Percentiles rank a stretch among this genome's conserved stretches.
Conservation (phyloP, 1,139 yeast species). For the Geotrichum australiense region DNA sequence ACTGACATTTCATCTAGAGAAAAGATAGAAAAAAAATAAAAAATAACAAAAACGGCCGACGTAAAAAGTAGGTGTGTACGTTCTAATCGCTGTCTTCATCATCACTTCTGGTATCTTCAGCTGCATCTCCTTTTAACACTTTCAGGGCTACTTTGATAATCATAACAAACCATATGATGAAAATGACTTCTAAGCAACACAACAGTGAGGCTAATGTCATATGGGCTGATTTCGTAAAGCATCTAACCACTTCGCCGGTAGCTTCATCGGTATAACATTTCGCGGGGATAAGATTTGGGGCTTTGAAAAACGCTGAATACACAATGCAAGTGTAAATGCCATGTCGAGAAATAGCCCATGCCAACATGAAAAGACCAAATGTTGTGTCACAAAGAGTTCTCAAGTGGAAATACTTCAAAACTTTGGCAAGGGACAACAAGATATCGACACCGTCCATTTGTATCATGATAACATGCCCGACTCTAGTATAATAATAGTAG, state of each 20-base stretch:
- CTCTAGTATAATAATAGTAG: constrained; percentile 60
- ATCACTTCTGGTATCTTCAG: constrained; percentile 81
- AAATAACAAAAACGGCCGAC: too few species aligned
- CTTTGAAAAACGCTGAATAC: constrained; percentile 30
- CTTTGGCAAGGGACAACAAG: constrained; percentile 63
- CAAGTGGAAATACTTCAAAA: constrained; percentile 66
- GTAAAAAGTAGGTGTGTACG: too few species aligned
- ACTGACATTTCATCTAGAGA: too few species aligned
- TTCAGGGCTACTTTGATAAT: constrained; percentile 62
- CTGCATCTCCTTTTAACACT: constrained; percentile 59
- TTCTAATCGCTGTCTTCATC: too few species aligned
- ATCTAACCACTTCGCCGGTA: constrained; percentile 36
- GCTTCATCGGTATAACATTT: constrained; percentile 26
- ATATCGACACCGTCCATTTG: constrained; percentile 83
- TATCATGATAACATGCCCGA: constrained; percentile 72
- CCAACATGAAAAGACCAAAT: constrained; percentile 58
- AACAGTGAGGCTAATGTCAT: constrained; percentile 50
- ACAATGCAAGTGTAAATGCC: constrained; percentile 63
- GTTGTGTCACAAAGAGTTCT: constrained; percentile 54
- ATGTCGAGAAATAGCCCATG: constrained; percentile 73
- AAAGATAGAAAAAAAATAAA: too few species aligned
- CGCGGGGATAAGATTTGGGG: constrained; percentile 24
- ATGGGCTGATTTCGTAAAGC: constrained; percentile 53
- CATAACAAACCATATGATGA: constrained; percentile 67
- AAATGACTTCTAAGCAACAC: constrained; percentile 59